Evolutionary conservation across 1,284 basidiomycete genomes (phyloP), one percentile per base, ranked within the genome.

Genomic region (Cryptococcus deneoformans): DNA sequence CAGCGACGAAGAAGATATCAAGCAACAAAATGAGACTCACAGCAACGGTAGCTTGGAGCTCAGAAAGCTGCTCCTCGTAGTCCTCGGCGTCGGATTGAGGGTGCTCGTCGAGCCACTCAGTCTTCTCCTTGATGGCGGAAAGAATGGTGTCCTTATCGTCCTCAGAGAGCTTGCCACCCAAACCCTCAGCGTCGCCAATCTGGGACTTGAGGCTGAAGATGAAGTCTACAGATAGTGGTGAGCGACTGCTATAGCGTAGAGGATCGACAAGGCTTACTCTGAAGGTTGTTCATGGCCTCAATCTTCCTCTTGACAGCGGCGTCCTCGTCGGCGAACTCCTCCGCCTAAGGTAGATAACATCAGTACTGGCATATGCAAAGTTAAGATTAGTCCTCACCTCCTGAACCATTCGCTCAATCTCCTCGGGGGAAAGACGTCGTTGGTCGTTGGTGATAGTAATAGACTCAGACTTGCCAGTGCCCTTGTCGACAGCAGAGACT

Each of bases 101-200:
- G 74, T 91, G 84, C 70, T 87, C 85, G 52, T 94, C 91, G 62
- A 95, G 84, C 92, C 92, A 97, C 60, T 92, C 89, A 39, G 88
- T 87, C 62, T 87, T 86, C 71, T 95, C 91, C 83, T 94, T 95
- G 79, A 96, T 81, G 45, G 86, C 82, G 29, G 83, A 84, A 56
- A 91, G 81, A 64, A 97, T 84, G 16, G 85, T 86, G 85, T 92
- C 88, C 84, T 93, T 93, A 82, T 97, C 93, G 1, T 88, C 88
- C 39, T 86, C 86, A 61, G 83, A 83, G 60, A 96, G 80, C 80
- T 96, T 96, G 68, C 89, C 90, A 66, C 92, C 92, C 55, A 96
- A 85, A 64, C 92, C 92, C 54, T 94, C 87, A 68, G 87, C 82
- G 80, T 96, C 93, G 55, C 80, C 85, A 57, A 95, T 81, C 76